Evolutionary conservation across 345 rosid genomes (phyloP).

Genomic region (Gossypium stocksii): DNA sequence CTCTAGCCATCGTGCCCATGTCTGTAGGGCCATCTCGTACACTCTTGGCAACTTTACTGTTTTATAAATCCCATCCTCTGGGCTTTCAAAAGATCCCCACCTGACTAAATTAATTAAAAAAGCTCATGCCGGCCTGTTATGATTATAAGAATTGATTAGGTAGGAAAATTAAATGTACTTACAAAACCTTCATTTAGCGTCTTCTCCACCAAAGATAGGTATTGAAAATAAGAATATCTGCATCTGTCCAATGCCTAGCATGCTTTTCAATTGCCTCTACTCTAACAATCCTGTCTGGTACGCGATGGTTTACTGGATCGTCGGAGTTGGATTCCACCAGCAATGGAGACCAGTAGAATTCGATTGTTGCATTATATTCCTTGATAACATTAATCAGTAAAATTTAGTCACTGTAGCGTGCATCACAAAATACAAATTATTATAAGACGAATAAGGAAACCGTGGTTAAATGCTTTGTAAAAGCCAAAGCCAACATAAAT

Average conservation of each 20-base stretch:
- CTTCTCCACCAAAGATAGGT: conserved; percentile 95
- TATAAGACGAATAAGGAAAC: not conserved
- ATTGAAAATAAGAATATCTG: conserved; percentile 67
- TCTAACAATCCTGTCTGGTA: conserved; percentile 64
- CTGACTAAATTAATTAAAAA: conserved; percentile 15
- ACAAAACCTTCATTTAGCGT: conserved; percentile 65
- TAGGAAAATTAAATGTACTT: conserved; percentile 25
- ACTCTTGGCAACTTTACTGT: conserved; percentile 69
- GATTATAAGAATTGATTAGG: not conserved
- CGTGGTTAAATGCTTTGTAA: no score
- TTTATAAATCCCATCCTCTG: conserved; percentile 50
- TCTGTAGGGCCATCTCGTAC: conserved; percentile 71
- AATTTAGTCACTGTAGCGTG: no score
- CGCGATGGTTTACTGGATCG: conserved; percentile 65
- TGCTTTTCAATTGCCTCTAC: conserved; percentile 80
- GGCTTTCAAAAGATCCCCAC: conserved; percentile 76
- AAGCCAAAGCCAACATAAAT: no score
- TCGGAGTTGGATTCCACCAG: conserved; percentile 93
- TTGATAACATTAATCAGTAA: conserved; percentile 13
- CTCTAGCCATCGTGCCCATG: conserved; percentile 83
- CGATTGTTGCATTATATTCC: conserved; percentile 83
- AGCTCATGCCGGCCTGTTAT: no score
- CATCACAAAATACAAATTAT: not conserved
- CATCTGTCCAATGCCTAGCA: conserved; percentile 66
- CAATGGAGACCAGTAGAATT: conserved; percentile 90